Conservation (phyloP, 257 asterid genomes). For the Solanum rostratum region DNA sequence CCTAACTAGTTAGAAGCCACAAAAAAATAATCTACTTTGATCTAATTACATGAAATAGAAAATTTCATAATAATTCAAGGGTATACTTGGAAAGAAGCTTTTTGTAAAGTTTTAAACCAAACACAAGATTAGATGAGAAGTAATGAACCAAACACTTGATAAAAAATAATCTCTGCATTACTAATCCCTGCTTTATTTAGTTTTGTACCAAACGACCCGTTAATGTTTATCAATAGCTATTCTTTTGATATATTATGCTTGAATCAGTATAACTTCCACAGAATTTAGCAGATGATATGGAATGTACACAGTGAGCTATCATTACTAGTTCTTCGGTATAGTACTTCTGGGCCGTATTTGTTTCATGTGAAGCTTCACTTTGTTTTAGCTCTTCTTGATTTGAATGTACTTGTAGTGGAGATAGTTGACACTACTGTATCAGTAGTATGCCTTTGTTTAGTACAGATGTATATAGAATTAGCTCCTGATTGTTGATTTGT, state of each 20-base stretch:
- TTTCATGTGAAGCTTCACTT: background rate
- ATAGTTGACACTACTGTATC: background rate
- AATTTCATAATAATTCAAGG: no score
- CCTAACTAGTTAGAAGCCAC: no score
- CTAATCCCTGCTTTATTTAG: no score
- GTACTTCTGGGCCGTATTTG: background rate
- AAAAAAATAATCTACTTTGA: no score
- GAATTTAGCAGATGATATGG: background rate
- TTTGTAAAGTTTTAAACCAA: no score
- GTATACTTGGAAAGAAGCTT: no score
- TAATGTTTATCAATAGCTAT: background rate
- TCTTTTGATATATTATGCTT: background rate
- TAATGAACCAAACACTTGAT: no score
- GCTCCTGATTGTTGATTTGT: constrained; percentile 1
- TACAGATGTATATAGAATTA: background rate
- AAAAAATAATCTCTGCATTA: no score
- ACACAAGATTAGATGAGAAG: no score
- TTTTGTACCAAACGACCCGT: no score
- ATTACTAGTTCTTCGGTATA: background rate
- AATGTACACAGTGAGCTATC: background rate
- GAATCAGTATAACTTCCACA: background rate
- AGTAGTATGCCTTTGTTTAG: background rate
- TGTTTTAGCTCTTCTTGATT: background rate
- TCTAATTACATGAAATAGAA: no score
- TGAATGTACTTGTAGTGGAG: background rate